A percentile compares a stretch with the other conserved stretches of the same genome.
phyloP scores from a whole-genome alignment of 495 filamentous ascomycete species.

The Daldinia bambusicola region DNA sequence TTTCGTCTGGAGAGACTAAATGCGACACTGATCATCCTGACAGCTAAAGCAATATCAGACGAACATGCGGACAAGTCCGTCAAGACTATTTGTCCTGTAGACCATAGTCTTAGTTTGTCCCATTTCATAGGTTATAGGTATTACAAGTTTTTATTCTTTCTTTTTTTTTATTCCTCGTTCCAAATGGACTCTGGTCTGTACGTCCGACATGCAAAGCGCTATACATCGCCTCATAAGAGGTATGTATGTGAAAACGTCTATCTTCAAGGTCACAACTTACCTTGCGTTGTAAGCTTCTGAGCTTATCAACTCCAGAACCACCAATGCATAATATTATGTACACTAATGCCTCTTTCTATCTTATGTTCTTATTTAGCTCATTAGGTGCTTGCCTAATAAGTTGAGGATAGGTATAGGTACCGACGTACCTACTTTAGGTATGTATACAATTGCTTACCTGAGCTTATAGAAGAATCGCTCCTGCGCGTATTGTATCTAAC shows the following conservation, averaged over 20 bases:
- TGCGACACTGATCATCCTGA: conserved; percentile 1
- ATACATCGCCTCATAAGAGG: background rate
- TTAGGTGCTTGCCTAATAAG: conserved; percentile 9
- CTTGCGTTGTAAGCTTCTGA: background rate
- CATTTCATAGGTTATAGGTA: background rate
- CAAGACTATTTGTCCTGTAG: background rate
- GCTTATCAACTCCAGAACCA: too few species aligned
- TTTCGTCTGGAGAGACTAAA: conserved; percentile 5
- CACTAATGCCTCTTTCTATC: too few species aligned
- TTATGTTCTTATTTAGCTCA: background rate
- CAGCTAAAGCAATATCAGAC: background rate
- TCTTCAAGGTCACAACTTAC: background rate
- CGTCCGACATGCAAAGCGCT: background rate
- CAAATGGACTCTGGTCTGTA: background rate
- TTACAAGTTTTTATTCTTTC: background rate
- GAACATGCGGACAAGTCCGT: background rate
- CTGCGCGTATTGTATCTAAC: background rate
- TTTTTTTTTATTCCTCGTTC: background rate
- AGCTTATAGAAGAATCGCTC: background rate
- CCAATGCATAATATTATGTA: too few species aligned
- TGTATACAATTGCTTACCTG: background rate
- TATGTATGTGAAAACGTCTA: background rate
- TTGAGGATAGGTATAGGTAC: too few species aligned
- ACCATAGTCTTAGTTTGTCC: background rate
- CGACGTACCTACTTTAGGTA: conserved; percentile 1